Evolutionary conservation across 306 rosid species (phyloP).

Genomic region (Astragalus membranaceus): DNA sequence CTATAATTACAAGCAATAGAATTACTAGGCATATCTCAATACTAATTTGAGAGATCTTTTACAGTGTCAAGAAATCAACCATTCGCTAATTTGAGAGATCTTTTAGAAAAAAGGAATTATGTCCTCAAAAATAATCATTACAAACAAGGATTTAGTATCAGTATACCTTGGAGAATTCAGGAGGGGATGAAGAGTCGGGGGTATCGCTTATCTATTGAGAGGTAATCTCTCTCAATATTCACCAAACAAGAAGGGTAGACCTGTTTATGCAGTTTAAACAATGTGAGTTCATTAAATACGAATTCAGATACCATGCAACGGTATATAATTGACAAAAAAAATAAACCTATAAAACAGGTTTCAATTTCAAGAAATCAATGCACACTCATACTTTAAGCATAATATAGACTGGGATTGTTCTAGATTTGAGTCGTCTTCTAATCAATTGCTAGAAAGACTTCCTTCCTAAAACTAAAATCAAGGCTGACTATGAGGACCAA

Average conservation of each 20-base stretch:
- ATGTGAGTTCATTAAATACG: constrained; percentile 3
- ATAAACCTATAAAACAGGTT: neutral
- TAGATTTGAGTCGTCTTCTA: neutral
- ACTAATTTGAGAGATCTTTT: no score
- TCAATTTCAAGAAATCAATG: constrained; percentile 16
- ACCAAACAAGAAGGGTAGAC: constrained; percentile 67
- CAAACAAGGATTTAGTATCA: neutral
- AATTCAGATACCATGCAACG: neutral
- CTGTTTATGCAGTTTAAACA: constrained; percentile 38
- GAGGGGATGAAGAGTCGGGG: constrained; percentile 83
- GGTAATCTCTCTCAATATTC: constrained; percentile 76
- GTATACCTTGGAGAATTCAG: constrained; percentile 79
- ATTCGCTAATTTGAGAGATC: neutral
- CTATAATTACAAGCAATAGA: no score
- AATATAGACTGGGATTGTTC: neutral
- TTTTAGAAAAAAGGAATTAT: neutral
- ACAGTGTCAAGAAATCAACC: neutral
- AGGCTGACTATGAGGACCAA: neutral
- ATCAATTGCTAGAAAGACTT: neutral
- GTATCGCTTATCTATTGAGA: constrained; percentile 66
- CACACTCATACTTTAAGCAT: neutral
- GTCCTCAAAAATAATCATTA: neutral
- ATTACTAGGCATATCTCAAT: no score
- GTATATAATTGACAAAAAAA: neutral
- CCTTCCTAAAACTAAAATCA: neutral